Evolutionary conservation across 371 early-diverging fungal species (phyloP), one percentile per base, ranked within the genome.

Genomic region (Lichtheimia ornata): DNA sequence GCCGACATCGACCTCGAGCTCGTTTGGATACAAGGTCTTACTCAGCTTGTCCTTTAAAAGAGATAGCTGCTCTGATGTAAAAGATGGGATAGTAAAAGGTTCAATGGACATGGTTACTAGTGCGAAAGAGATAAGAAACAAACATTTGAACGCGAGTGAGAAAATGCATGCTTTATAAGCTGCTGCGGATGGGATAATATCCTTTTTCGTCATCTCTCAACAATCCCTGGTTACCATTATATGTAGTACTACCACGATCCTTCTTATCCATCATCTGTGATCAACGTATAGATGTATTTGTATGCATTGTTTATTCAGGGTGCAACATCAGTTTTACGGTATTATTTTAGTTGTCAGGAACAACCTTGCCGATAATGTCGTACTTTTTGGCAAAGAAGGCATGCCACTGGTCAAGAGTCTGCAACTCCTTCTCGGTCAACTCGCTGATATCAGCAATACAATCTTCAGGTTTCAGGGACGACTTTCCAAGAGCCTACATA

Each of bases 361-460:
- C 74, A 44, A 87, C 82, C 63, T 79, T 83, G 40, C 91, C 91
- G 47, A 90, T 81, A 51, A 91, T 86, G 58, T 86, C 79, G 58
- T 94, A 94, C 70, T 90, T 84, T 71, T 90, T 88, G 62, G 76
- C 68, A 73, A 89, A 94, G 71, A 85, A 89, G 5, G 80, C 70
- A 53, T 79, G 82, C 94, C 94, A 94, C 60, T 94, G 84, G 58
- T 92, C 77, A 20, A 94, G 79, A 0, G 86, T 86, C 59, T 89
- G 76, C 50, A 82, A 69, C 78, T 92, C 90, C 62, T 90, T 89
- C 55, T 76, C 86, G 53, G 71, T 77, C 62, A 93, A 70, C 2
- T 66, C 79, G 50, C 87, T 85, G 63, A 79, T 83, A 69, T 92
- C 91, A 18, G 91, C 73, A 27, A 88, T 64, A 61, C 90, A 91